Evolutionary conservation across 441 rosid species (phyloP), one percentile per base, ranked within the genome.

Genomic region (Croton laevigatus): DNA sequence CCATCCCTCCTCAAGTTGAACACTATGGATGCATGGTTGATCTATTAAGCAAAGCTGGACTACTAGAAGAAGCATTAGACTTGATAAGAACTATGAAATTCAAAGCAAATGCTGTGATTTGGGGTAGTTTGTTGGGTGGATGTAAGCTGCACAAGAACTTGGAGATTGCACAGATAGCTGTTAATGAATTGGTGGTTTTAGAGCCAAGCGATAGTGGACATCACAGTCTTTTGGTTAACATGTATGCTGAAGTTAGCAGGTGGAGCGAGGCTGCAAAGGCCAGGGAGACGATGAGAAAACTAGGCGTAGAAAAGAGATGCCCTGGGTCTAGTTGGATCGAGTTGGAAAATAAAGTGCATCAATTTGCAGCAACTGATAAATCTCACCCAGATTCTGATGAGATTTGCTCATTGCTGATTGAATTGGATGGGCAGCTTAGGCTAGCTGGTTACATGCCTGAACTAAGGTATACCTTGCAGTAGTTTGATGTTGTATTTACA

Each of bases 111-210:
- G 71, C 77, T 34, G 73, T 75, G 58, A 73, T 81, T 3, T 78
- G 84, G 84, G 84, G 81, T 40, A 63, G 81, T 40, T 68, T 81
- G 62, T 59, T 81, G 44, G 59, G 77, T 69, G 78, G 73, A 69
- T 75, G 73, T 65, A 75, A 64, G 65, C 65, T 69, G 70, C 65
- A 69, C 37, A 75, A 57, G 66, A 75, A 70, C 66, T 70, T 75
- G 49, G 44, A 70, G 66, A 69, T 75, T 48, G 78, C 74, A 23
- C 60, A 27, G n/a, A 13, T 75, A 37, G 73, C 78, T 70, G 71
- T 38, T 13, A 44, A 70, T 37, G 64, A 70, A 51, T 48, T 69
- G 73, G 46, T 58, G 74, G n/a, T 57, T 42, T 57, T 75, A 38
- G 78, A 75, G 55, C 74, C 78, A 12, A 66, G 70, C 42, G 69